These are phyloP conservation scores for Osmozyma mogii DNA, from an alignment of 805 yeast genomes.

Conservation along the genomic window DNA sequence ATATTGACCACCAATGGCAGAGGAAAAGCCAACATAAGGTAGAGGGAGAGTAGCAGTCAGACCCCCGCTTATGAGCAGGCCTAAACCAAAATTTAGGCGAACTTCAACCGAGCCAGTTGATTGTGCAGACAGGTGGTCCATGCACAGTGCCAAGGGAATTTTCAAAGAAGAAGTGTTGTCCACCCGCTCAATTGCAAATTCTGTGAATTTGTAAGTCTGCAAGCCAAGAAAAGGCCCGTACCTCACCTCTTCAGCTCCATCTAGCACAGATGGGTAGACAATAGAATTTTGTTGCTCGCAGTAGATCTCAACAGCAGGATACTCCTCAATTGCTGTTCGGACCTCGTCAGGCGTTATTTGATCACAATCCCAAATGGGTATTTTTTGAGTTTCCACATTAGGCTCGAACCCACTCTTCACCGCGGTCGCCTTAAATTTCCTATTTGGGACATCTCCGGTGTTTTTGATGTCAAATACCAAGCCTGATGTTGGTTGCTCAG, in stretches of 20 bases:
- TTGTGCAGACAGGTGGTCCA: no score
- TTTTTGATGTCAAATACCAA: no score
- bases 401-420: no score
- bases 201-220: not conserved
- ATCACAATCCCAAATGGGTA: no score
- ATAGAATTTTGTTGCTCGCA: slow-evolving; percentile 8
- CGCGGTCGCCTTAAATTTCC: no score
- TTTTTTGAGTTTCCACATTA: no score
- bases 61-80: not conserved
- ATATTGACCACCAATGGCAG: not conserved
- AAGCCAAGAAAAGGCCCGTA: not conserved
- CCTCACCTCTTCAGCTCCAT: slow-evolving; percentile 3
- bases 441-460: no score
- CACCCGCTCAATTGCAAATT: not conserved
- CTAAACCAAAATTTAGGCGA: not conserved
- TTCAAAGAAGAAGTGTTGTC: not conserved
- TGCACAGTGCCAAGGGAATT: not conserved
- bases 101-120: slow-evolving; percentile 1
- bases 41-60: not conserved
- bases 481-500: no score
- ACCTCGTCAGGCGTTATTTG: slow-evolving; percentile 5
- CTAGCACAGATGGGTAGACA: slow-evolving; percentile 6
- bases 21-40: not conserved
- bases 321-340: slow-evolving; percentile 2
- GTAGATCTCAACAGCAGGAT: slow-evolving; percentile 8